Percentiles rank a stretch among this genome's conserved stretches.
Evolutionary conservation across 495 filamentous ascomycete genomes (phyloP).

Genomic region (Neurospora sp.): DNA sequence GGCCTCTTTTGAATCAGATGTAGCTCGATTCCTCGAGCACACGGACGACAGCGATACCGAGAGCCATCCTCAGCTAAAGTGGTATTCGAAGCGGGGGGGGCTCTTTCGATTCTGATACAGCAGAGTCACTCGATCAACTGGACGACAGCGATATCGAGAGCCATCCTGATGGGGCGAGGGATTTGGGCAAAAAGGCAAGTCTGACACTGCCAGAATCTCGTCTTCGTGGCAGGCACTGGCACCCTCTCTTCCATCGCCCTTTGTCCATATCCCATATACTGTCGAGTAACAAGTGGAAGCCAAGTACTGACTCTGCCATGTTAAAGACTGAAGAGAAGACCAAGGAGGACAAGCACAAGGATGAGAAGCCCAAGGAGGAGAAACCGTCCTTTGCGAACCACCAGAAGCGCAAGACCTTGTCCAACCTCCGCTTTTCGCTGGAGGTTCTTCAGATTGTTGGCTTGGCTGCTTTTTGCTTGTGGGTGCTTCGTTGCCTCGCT

Average conservation of each 20-base stretch:
- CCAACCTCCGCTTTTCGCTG: not conserved
- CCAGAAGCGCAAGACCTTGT: not conserved
- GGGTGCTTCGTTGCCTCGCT: not conserved
- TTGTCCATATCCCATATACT: not conserved
- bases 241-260: not conserved
- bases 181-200: not conserved
- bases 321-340: not conserved
- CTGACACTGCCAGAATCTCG: not conserved
- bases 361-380: not conserved
- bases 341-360: not conserved
- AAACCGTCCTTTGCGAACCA: not conserved
- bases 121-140: not conserved
- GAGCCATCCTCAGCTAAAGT: not conserved
- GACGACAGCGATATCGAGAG: not conserved
- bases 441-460: not conserved
- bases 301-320: not conserved
- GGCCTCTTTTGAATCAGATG: not conserved
- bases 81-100: not conserved
- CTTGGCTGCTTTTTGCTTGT: not conserved
- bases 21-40: not conserved
- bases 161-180: not conserved
- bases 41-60: not conserved
- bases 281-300: not conserved
- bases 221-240: not conserved
- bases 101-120: not conserved